A percentile compares a stretch with the other conserved stretches of the same genome.
Evolutionary conservation across 768 basidiomycete genomes (phyloP).

Genomic region (Boletus vermiculosoides): DNA sequence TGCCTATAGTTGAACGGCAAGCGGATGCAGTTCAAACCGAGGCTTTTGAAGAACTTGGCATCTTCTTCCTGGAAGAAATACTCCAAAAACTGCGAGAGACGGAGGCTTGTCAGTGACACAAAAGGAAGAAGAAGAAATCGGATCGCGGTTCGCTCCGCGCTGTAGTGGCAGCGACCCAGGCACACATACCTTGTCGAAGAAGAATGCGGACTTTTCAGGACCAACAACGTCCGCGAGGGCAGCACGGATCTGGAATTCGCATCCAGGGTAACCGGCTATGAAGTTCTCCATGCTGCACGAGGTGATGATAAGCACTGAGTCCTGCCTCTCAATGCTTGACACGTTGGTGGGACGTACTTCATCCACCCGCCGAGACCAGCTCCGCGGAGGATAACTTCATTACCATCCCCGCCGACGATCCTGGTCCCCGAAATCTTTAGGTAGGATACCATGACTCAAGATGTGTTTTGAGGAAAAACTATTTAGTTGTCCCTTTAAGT

Average conservation of each 20-base stretch:
- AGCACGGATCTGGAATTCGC: conserved; percentile 75
- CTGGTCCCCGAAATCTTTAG: conserved; percentile 58
- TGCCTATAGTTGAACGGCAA: conserved; percentile 73
- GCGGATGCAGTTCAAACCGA: conserved; percentile 80
- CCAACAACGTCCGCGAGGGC: conserved; percentile 68
- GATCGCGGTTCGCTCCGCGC: neutral
- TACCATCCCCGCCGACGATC: conserved; percentile 55
- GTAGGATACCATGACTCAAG: conserved; percentile 36
- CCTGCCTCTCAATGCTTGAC: conserved; percentile 1
- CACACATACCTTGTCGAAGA: conserved; percentile 75
- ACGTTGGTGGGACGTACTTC: conserved; percentile 54
- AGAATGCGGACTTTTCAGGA: conserved; percentile 64
- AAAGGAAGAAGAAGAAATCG: neutral
- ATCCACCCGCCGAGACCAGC: conserved; percentile 86
- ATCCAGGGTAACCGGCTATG: conserved; percentile 77
- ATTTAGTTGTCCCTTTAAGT: neutral
- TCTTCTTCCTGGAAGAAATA: conserved; percentile 80
- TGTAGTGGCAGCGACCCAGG: neutral
- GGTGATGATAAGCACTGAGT: conserved; percentile 6
- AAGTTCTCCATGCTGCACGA: conserved; percentile 69
- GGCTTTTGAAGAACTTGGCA: conserved; percentile 71
- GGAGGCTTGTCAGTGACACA: neutral
- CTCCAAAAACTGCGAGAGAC: conserved; percentile 60
- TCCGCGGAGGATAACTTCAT: conserved; percentile 62
- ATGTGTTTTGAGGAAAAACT: neutral